A percentile compares a stretch with the other conserved stretches of the same genome.
Conservation (phyloP, 169 alveolate species). For the Sarcocystis neurona region DNA sequence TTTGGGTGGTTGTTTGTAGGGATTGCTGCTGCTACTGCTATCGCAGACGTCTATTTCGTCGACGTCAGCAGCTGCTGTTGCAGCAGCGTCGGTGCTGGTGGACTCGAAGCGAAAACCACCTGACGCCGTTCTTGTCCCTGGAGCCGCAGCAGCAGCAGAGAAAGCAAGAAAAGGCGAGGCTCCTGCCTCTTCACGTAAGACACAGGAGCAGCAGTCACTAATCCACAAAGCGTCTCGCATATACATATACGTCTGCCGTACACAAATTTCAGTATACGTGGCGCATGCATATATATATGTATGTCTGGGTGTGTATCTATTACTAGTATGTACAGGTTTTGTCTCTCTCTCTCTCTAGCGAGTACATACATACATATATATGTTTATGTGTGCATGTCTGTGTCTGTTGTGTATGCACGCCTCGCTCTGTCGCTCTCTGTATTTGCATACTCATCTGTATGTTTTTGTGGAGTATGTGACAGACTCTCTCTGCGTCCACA, state of each 20-base stretch:
- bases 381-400: too few relatives aligned
- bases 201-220: too few relatives aligned
- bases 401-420: too few relatives aligned
- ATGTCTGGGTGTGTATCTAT: neutral
- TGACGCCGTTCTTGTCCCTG: neutral
- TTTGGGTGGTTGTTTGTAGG: too few relatives aligned
- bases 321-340: neutral
- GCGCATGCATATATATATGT: neutral
- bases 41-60: neutral
- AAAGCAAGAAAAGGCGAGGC: neutral
- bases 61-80: neutral
- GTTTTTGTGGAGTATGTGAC: too few relatives aligned
- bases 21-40: neutral
- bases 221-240: too few relatives aligned
- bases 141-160: neutral
- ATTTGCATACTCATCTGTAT: too few relatives aligned
- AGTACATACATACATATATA: too few relatives aligned
- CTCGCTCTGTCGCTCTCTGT: too few relatives aligned
- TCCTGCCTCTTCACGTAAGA: neutral
- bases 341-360: neutral
- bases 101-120: constrained; percentile 18
- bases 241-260: too few relatives aligned
- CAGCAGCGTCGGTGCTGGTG: neutral
- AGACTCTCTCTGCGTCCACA: too few relatives aligned
- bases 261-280: too few relatives aligned